Percentiles rank a stretch among this genome's conserved stretches.
These are phyloP conservation scores for Colletotrichum siamense DNA, from an alignment of 2,329 filamentous ascomycete species.

Conservation along the genomic window DNA sequence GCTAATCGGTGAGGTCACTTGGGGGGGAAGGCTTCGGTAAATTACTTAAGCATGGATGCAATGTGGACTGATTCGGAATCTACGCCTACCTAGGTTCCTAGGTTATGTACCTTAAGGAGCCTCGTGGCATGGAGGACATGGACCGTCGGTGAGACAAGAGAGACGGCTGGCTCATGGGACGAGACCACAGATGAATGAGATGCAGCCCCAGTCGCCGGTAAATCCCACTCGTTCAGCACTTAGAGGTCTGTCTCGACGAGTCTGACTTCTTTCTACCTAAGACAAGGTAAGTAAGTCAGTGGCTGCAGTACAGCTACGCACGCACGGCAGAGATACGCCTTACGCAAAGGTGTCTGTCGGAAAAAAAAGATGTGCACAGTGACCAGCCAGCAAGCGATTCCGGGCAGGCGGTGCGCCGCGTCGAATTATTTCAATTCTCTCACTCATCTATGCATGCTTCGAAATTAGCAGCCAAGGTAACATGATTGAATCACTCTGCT, in stretches of 20 bases:
- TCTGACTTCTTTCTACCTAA: not conserved
- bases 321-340: not conserved
- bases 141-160: not conserved
- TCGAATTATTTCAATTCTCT: not conserved
- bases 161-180: not conserved
- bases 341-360: not conserved
- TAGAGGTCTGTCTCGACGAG: not conserved
- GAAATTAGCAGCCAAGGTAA: not conserved
- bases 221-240: not conserved
- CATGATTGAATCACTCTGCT: not conserved
- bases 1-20: conserved; percentile 10
- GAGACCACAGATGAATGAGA: not conserved
- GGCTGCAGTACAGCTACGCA: not conserved
- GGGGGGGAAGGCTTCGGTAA: not conserved
- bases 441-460: not conserved
- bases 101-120: not conserved
- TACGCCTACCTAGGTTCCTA: not conserved
- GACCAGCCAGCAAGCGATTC: not conserved
- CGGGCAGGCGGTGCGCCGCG: not conserved
- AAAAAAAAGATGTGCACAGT: not conserved
- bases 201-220: not conserved
- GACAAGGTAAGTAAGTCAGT: not conserved
- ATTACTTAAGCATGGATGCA: not conserved
- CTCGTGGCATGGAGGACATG: not conserved
- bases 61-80: not conserved